Evolutionary conservation across 2,329 filamentous ascomycete species (phyloP), one percentile per base, ranked within the genome.

Genomic region (Aspergillus calidoustus): DNA sequence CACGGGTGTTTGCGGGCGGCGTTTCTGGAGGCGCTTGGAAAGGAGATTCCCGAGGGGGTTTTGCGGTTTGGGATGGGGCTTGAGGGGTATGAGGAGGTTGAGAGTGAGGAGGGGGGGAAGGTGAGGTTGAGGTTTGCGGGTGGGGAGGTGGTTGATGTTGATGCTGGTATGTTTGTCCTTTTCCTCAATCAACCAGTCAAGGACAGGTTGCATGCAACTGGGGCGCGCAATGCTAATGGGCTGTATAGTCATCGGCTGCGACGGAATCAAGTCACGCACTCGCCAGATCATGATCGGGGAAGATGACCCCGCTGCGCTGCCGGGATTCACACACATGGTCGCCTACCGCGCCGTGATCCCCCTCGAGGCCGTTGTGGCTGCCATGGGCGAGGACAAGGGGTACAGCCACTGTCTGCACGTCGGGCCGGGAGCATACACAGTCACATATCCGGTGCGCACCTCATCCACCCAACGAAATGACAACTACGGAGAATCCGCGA

Each of bases 331-430:
- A 0, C 77, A 82, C 25, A 86, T 87, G 64, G 86, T 85, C 73
- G 87, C 84, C 34, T 90, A 87, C 72, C 81, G 88, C 11, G 83
- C 83, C 0, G 71, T 90, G 7, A 79, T 89, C 2, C 84, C 87
- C 0, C 89, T 89, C 80, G 77, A 80, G 1, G 73, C 80, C 19
- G 86, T 84, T 0, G 69, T 77, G 1, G 71, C 77, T 17, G 79
- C 80, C 2, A 64, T 89, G 3, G 83, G 84, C 3, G 71, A 81
- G 13, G 74, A 84, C 38, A 74, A 82, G 43, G 81, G 83, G 0
- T 66, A 70, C 38, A 84, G 82, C 13, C 72, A 78, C 15, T 82
- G 83, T 69, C 83, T 87, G 79, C 85, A 84, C 69, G 79, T 84
- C 59, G 87, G 86, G 0, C 82, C 81, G 0, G 74, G 79, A 58